Evolutionary conservation across 495 filamentous ascomycete genomes (phyloP), one percentile per base, ranked within the genome.

Genomic region (Schizothecium vesticola): DNA sequence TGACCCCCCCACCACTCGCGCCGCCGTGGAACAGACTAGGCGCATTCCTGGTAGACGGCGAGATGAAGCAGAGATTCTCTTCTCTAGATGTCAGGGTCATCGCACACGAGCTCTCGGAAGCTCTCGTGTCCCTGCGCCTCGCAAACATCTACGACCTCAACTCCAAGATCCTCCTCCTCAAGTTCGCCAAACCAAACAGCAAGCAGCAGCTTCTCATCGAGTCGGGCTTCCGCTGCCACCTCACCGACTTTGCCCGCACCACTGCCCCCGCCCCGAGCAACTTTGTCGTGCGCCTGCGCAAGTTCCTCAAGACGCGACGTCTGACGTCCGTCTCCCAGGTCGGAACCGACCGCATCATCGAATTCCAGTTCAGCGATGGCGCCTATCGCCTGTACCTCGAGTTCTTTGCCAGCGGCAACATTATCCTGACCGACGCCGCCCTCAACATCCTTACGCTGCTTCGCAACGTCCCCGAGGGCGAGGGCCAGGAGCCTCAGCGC

Each of bases 1-100:
- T n/a, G n/a, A n/a, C n/a, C 28, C 28, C 28, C 28, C 28, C 8
- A 29, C 1, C 28, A 29, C 28, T 29, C 8, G 28, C 28, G 28
- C 28, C 28, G 28, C 28, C 28, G 28, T 29, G 55, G 55, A 56
- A 56, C 13, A 56, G 55, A 19, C 24, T 16, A 23, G 58, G 23
- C 9, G 23, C 58, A 60, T 29, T 13, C 24, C 58, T 60, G 58
- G 11, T 9, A 43, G 22, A 21, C n/a, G 25, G 7, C 63, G 88
- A 80, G 43, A 99, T 99, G 95, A 99, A 99, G 85, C 95, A 97
- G 76, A 86, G 95, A 79, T 97, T 97, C 82, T 97, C 94, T 16
- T 97, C 93, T 3, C 80, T 97, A 61, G 94, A 97, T 77, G 91
- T 97, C 70, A 90, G 92, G 85, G 91, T 96, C 77, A 94, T 98